Percentiles rank a stretch among this genome's conserved stretches.
These are phyloP conservation scores for Erythrophleum fordii DNA, from an alignment of 306 rosid species.

Conservation along the genomic window DNA sequence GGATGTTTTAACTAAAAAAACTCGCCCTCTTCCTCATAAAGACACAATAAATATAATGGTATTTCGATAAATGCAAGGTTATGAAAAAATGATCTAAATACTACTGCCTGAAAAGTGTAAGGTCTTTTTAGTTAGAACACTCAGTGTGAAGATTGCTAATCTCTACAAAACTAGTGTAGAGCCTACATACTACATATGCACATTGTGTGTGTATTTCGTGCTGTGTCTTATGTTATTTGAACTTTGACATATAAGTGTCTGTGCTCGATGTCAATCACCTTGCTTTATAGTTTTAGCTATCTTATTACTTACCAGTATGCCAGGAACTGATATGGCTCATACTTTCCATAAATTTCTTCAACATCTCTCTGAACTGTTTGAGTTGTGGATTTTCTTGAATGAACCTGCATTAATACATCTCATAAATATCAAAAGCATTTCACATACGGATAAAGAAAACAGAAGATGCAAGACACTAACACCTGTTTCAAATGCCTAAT, in stretches of 20 bases:
- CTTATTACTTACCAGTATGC: constrained; percentile 53
- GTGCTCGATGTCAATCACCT: neutral
- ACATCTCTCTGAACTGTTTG: constrained; percentile 45
- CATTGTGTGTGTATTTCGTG: no score
- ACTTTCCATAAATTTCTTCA: constrained; percentile 55
- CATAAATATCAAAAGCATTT: constrained; percentile 5
- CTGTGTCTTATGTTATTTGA: no score
- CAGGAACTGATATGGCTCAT: constrained; percentile 62
- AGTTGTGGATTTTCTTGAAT: constrained; percentile 41
- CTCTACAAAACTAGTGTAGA: no score
- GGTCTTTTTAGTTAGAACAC: no score
- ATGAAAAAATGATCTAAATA: no score
- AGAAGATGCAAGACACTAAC: neutral
- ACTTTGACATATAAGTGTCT: neutral
- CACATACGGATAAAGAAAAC: neutral
- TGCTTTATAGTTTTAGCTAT: neutral
- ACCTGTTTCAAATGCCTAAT: constrained; percentile 60
- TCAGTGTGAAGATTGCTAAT: no score
- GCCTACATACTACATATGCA: no score
- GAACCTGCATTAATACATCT: constrained; percentile 44
- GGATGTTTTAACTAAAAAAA: no score
- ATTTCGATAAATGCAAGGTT: no score
- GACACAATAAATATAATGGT: no score
- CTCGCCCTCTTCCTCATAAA: no score
- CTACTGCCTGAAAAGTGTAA: no score